phyloP scores from a whole-genome alignment of 1,139 yeast genomes.

The Blastobotrys buckinghamii region DNA sequence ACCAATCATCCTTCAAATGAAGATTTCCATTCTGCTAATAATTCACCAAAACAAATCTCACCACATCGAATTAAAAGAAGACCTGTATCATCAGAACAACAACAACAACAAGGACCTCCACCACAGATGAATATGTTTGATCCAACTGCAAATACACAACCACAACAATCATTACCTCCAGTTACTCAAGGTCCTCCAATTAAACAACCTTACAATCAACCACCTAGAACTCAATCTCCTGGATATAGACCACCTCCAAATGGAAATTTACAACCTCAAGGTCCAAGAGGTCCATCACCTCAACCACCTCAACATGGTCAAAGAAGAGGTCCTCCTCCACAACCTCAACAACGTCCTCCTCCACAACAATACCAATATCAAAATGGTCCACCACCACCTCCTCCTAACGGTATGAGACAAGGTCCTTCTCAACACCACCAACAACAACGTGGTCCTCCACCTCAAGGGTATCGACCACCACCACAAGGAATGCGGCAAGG shows the following conservation, averaged over 20 bases:
- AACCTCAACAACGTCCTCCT: neutral
- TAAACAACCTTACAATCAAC: constrained; percentile 7
- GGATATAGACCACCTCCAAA: neutral
- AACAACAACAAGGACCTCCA: too few relatives aligned
- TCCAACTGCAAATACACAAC: constrained; percentile 19
- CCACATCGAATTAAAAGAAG: constrained; percentile 5
- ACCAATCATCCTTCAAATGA: neutral
- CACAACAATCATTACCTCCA: neutral
- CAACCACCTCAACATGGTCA: constrained; percentile 8
- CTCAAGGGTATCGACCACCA: neutral
- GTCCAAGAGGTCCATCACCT: constrained; percentile 3
- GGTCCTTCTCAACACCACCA: neutral
- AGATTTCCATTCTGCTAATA: neutral
- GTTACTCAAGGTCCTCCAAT: neutral
- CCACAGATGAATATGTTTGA: constrained; percentile 19
- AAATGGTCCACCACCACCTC: constrained; percentile 2
- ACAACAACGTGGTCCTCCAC: constrained; percentile 6
- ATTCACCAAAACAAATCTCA: neutral
- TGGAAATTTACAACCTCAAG: neutral
- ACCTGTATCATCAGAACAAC: constrained; percentile 5
- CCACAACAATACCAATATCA: too few relatives aligned
- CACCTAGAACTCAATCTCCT: neutral
- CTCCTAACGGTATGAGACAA: neutral
- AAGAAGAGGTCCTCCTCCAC: neutral
- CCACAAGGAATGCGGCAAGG: constrained; percentile 3